These are phyloP conservation scores for Rhizophagus prolifer DNA, from an alignment of 192 early-diverging fungal species.

Conservation along the genomic window DNA sequence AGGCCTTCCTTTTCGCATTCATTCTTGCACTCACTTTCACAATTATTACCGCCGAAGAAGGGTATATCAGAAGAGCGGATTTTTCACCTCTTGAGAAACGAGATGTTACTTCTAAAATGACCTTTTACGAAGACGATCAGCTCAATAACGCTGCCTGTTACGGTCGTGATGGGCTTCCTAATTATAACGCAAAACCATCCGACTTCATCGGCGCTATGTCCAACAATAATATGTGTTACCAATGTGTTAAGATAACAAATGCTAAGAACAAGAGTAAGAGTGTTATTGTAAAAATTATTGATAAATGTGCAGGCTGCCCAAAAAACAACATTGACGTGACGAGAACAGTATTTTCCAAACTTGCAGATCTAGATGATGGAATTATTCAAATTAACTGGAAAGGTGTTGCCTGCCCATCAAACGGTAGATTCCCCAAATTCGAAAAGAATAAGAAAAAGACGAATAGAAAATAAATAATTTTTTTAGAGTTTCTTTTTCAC, in stretches of 20 bases:
- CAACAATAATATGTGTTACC: neutral
- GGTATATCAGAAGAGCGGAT: too few relatives aligned
- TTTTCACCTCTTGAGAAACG: neutral
- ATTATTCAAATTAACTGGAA: neutral
- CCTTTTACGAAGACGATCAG: conserved; percentile 32
- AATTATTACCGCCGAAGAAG: too few relatives aligned
- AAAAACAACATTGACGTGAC: conserved; percentile 33
- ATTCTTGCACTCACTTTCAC: too few relatives aligned
- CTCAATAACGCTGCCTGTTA: conserved; percentile 47
- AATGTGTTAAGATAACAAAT: conserved; percentile 6
- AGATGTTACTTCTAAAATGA: neutral
- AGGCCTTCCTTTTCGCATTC: too few relatives aligned
- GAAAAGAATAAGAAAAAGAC: neutral
- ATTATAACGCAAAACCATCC: conserved; percentile 34
- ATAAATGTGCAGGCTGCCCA: conserved; percentile 31
- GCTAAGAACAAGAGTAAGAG: neutral
- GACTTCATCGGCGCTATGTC: conserved; percentile 41
- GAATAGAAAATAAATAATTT: neutral
- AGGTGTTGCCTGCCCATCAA: neutral
- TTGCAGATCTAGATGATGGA: conserved; percentile 4
- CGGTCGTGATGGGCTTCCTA: conserved; percentile 36
- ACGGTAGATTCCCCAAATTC: neutral
- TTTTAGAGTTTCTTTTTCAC: neutral
- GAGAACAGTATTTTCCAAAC: neutral
- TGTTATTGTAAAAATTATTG: conserved; percentile 35